phyloP scores from a whole-genome alignment of 306 rosid genomes.

The Cucumis melo region DNA sequence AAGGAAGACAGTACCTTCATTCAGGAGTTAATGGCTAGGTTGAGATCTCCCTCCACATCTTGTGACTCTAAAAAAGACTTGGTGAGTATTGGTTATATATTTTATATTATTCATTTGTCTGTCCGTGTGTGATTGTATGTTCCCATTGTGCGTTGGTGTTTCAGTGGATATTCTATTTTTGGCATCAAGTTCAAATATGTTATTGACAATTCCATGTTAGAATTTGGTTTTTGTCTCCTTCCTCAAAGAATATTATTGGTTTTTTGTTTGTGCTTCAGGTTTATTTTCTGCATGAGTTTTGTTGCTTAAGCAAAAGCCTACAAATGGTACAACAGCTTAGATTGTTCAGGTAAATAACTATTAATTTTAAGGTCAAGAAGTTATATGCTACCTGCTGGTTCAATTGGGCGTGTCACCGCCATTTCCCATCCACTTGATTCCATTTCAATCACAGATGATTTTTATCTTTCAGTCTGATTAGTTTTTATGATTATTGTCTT shows the following conservation, averaged over 20 bases:
- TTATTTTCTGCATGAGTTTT: slow-evolving; percentile 75
- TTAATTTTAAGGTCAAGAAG: neutral
- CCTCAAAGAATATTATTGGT: neutral
- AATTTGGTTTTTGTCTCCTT: neutral
- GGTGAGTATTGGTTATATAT: slow-evolving; percentile 25
- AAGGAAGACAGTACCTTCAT: slow-evolving; percentile 81
- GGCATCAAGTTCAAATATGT: neutral
- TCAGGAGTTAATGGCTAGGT: slow-evolving; percentile 84
- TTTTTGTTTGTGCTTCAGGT: slow-evolving; percentile 29
- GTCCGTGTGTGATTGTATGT: neutral
- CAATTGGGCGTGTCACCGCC: neutral
- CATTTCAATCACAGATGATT: neutral
- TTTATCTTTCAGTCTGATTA: neutral
- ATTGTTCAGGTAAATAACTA: slow-evolving; percentile 47
- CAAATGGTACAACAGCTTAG: slow-evolving; percentile 89
- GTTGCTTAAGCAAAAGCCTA: slow-evolving; percentile 84
- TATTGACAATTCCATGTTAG: neutral
- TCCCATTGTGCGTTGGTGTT: neutral
- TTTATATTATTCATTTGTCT: neutral
- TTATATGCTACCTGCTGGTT: neutral
- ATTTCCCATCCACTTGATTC: neutral
- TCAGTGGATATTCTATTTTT: neutral
- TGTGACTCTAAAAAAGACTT: slow-evolving; percentile 68
- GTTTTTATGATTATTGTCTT: slow-evolving; percentile 9
- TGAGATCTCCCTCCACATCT: slow-evolving; percentile 53